Evolutionary conservation across 2,329 filamentous ascomycete genomes (phyloP).

Genomic region (Fusarium staphyleae): DNA sequence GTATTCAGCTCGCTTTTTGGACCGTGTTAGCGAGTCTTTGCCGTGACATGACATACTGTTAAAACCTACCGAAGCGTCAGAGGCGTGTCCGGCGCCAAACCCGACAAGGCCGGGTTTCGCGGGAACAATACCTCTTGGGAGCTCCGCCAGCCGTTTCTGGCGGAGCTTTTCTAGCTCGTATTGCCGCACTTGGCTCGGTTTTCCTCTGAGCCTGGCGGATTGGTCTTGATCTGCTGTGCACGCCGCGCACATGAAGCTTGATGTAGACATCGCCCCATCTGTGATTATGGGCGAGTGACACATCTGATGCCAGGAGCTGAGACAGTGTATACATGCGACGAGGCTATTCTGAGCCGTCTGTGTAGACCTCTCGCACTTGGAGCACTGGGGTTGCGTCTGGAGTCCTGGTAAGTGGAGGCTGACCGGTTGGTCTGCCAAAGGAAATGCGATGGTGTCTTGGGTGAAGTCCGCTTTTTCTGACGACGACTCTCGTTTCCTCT

Average conservation of each 20-base stretch:
- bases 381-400: constrained; percentile 12
- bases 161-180: constrained; percentile 44
- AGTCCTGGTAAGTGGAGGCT: background rate
- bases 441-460: constrained; percentile 44
- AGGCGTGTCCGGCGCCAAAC: constrained; percentile 47
- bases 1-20: constrained; percentile 48
- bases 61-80: constrained; percentile 46
- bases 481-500: constrained; percentile 42
- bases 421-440: constrained; percentile 19
- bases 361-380: constrained; percentile 26
- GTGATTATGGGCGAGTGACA: constrained; percentile 29
- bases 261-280: constrained; percentile 1
- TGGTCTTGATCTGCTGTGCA: constrained; percentile 27
- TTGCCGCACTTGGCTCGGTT: constrained; percentile 26
- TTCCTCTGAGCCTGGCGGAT: constrained; percentile 18
- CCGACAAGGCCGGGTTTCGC: constrained; percentile 50
- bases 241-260: constrained; percentile 28
- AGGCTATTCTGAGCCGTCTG: constrained; percentile 6
- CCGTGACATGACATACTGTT: background rate
- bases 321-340: constrained; percentile 34
- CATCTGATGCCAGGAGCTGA: constrained; percentile 37
- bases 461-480: constrained; percentile 41
- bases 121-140: constrained; percentile 45
- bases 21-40: background rate
- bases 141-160: constrained; percentile 42